phyloP scores from a whole-genome alignment of 768 basidiomycete genomes.

The Tephrocybe sp. region DNA sequence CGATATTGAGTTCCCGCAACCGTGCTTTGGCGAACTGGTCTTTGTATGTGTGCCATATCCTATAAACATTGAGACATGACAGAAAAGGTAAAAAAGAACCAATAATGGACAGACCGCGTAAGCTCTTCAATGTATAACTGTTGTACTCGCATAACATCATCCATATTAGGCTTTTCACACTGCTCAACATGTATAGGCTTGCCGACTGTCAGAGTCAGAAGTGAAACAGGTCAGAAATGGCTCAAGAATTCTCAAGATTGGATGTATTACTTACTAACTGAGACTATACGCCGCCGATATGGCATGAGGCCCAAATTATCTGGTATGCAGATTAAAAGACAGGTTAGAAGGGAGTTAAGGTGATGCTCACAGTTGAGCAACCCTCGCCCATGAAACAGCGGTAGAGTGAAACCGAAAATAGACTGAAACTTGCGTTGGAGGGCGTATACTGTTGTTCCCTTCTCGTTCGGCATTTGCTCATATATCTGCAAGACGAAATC shows the following conservation, averaged over 20 bases:
- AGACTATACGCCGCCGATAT: constrained; percentile 92
- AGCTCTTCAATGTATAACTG: constrained; percentile 89
- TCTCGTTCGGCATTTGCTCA: constrained; percentile 94
- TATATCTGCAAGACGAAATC: constrained; percentile 65
- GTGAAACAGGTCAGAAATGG: background rate
- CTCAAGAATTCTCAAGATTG: background rate
- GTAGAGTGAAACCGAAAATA: constrained; percentile 93
- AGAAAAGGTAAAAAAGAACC: background rate
- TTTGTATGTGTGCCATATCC: constrained; percentile 97
- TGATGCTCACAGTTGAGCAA: constrained; percentile 79
- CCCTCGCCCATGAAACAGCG: constrained; percentile 96
- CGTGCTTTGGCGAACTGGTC: constrained; percentile 87
- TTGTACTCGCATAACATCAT: constrained; percentile 79
- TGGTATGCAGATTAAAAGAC: constrained; percentile 24
- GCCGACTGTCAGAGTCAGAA: constrained; percentile 56
- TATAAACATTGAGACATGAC: constrained; percentile 25
- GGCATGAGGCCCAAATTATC: constrained; percentile 97
- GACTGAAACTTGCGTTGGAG: constrained; percentile 91
- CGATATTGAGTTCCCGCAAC: constrained; percentile 72
- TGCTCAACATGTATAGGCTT: constrained; percentile 80
- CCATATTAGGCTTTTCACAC: constrained; percentile 76
- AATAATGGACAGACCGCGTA: constrained; percentile 56
- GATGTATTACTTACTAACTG: constrained; percentile 75
- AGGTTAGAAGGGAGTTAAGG: background rate
- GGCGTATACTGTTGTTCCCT: constrained; percentile 82